These are phyloP conservation scores for Parsonsia alboflavescens DNA, from an alignment of 257 asterid genomes.

Conservation along the genomic window DNA sequence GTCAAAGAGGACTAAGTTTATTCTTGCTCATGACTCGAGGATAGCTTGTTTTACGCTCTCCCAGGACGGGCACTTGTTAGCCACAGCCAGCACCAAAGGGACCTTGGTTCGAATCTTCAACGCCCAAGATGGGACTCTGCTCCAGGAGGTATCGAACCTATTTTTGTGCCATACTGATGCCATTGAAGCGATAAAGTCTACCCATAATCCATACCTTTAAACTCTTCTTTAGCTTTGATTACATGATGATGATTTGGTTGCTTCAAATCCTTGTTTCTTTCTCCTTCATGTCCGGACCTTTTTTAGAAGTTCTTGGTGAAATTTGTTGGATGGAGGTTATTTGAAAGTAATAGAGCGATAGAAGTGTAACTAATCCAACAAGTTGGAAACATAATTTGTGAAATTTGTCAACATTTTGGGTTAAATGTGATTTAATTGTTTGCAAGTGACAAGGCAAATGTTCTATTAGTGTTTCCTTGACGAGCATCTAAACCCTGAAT, in stretches of 20 bases:
- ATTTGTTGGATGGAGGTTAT: not conserved
- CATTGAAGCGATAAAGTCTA: not conserved
- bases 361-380: not conserved
- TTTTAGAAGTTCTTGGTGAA: not conserved
- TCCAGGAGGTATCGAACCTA: slow-evolving; percentile 65
- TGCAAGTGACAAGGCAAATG: not conserved
- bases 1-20: slow-evolving; percentile 65
- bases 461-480: not conserved
- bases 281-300: not conserved
- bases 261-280: not conserved
- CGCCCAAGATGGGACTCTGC: slow-evolving; percentile 66
- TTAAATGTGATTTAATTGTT: not conserved
- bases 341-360: not conserved
- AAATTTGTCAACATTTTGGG: not conserved
- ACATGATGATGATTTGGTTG: not conserved
- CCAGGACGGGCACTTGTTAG: slow-evolving; percentile 75
- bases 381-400: not conserved
- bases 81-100: slow-evolving; percentile 89
- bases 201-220: not conserved
- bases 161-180: not conserved
- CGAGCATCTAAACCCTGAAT: not conserved
- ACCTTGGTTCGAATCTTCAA: slow-evolving; percentile 72
- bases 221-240: not conserved
- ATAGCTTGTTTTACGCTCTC: slow-evolving; percentile 72
- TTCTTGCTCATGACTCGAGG: slow-evolving; percentile 80